Percentiles rank a stretch among this genome's conserved stretches.
Conservation (phyloP, 1,284 basidiomycete species). For the Ganoderma boninense region DNA sequence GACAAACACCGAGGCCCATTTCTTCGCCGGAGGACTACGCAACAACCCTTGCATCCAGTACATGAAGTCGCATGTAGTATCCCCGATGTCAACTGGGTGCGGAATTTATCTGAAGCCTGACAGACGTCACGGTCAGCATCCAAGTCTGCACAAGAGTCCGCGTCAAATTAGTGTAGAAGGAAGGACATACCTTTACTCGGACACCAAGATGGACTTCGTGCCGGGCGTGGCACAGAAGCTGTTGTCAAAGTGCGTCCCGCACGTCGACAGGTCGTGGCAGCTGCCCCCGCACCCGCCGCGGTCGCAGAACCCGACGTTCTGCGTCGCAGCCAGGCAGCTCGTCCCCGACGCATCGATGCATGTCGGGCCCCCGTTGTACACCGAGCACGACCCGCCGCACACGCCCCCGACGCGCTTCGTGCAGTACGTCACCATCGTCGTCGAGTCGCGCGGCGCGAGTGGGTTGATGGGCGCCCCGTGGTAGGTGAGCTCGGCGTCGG, state of each 20-base stretch:
- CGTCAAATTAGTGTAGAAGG: no score
- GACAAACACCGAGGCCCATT: no score
- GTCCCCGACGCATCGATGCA: slow-evolving; percentile 8
- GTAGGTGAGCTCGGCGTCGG: slow-evolving; percentile 17
- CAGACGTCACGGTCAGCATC: no score
- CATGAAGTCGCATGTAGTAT: no score
- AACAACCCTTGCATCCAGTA: no score
- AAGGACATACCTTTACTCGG: no score
- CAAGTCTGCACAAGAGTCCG: no score
- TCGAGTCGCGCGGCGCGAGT: background rate
- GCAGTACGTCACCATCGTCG: slow-evolving; percentile 13
- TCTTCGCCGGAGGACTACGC: no score
- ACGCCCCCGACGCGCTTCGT: background rate
- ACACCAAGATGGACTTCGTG: slow-evolving; percentile 5
- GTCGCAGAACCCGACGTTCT: slow-evolving; percentile 16
- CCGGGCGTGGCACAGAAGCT: slow-evolving; percentile 14
- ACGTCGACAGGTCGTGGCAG: slow-evolving; percentile 11
- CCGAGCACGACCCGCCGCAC: slow-evolving; percentile 5
- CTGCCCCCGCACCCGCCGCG: background rate
- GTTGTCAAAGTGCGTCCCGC: slow-evolving; percentile 15
- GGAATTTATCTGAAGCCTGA: no score
- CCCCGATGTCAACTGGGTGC: no score
- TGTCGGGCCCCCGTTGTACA: slow-evolving; percentile 13
- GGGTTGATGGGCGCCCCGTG: slow-evolving; percentile 9
- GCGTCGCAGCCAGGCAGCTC: slow-evolving; percentile 1